Base-by-base conservation (phyloP, 1,284 basidiomycete genomes). In the Phylloboletellus chloephorus region DNA sequence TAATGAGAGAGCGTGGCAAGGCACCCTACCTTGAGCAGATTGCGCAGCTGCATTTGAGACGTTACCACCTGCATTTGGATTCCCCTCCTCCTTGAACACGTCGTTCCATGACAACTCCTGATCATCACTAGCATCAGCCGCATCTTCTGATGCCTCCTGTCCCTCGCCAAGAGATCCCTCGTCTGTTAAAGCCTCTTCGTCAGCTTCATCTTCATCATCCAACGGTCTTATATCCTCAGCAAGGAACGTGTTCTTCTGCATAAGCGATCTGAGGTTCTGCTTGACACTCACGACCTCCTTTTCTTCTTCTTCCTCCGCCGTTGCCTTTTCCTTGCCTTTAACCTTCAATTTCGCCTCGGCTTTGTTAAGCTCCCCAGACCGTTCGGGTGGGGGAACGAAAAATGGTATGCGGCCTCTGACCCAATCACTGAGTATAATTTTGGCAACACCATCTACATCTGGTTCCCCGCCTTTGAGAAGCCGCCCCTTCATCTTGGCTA, bases 341-440 rank as follows among this genome's bases (percentile, higher is more conserved):
- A 67, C 69, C 47, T 55, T 66, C 49, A 64, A 63, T 54, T 76
- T 80, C 44, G 71, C 78, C 64, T 85, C 83, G 9, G 66, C 64
- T 54, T 69, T 67, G 57, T 84, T 86, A 41, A 86, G 64, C 49
- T 78, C 81, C 47, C 80, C 79, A 9, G 82, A 60, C 35, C 84
- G 68, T 60, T 85, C 82, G 39, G 87, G 86, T 10, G 90, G 89
- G 8, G 83, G 60, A 16, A 89, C 88, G 53, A 91, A 93, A 69
- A 80, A 93, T 22, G 89, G 90, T 56, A 94, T 90, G 55, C 93
- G 88, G 17, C 96, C 96, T 41, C 96, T 75, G 46, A 97, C 93
- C 96, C 96, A 98, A 64, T 98, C 96, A 64, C 88, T 92, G 53
- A 98, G 68, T 33, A 98, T 73, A 66, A 98, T 95, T 71, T 95